Evolutionary conservation across 306 rosid species (phyloP).

Genomic region (Quercus engelmannii): DNA sequence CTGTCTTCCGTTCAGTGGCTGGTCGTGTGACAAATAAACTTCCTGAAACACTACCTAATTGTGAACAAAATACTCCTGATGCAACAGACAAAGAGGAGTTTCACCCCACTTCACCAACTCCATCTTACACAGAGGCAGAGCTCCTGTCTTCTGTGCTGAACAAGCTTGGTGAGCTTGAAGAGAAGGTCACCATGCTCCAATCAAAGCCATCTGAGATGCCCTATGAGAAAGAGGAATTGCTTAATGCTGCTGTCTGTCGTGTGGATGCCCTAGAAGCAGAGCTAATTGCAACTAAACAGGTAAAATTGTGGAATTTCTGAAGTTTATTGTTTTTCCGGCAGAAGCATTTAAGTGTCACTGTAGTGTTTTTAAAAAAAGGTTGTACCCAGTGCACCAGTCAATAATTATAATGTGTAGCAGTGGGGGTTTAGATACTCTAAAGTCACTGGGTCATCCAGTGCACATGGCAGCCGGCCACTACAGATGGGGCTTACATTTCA

Average conservation of each 20-base stretch:
- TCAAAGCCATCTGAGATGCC: slow-evolving; percentile 96
- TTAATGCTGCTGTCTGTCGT: slow-evolving; percentile 96
- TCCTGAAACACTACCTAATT: slow-evolving; percentile 32
- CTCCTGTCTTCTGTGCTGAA: slow-evolving; percentile 57
- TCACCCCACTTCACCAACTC: slow-evolving; percentile 38
- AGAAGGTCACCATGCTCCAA: slow-evolving; percentile 72
- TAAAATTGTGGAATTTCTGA: slow-evolving; percentile 21
- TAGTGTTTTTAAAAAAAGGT: not conserved
- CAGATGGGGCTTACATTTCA: not conserved
- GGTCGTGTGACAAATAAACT: slow-evolving; percentile 48
- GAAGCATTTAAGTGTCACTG: not conserved
- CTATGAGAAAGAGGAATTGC: slow-evolving; percentile 80
- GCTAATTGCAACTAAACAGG: slow-evolving; percentile 92
- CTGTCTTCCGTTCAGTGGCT: slow-evolving; percentile 43
- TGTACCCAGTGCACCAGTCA: not conserved
- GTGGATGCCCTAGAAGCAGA: slow-evolving; percentile 98
- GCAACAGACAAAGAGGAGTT: slow-evolving; percentile 35
- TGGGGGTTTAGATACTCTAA: not conserved
- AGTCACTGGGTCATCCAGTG: not conserved
- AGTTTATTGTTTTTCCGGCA: not conserved
- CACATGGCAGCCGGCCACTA: not conserved
- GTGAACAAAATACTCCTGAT: slow-evolving; percentile 31
- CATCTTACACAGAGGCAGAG: slow-evolving; percentile 36
- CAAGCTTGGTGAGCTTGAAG: slow-evolving; percentile 84
- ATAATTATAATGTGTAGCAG: not conserved